Evolutionary conservation across 2,329 filamentous ascomycete genomes (phyloP).

Genomic region (Orbilia javanica): DNA sequence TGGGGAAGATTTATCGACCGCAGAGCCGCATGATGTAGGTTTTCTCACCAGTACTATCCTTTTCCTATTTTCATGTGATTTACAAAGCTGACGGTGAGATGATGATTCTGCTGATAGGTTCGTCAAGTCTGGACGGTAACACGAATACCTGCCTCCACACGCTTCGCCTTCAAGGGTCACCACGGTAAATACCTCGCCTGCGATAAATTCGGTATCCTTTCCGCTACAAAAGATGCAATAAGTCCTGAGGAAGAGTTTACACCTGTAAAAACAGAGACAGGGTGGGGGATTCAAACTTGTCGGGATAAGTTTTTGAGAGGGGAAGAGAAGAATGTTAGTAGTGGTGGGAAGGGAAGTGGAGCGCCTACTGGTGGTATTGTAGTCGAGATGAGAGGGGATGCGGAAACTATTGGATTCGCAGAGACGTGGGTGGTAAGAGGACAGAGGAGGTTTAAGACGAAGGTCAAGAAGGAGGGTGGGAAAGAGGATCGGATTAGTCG

Average conservation of each 20-base stretch:
- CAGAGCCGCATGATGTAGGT: slow-evolving; percentile 90
- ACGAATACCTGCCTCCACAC: slow-evolving; percentile 82
- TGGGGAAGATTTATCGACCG: slow-evolving; percentile 82
- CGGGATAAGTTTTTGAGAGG: slow-evolving; percentile 78
- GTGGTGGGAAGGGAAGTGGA: slow-evolving; percentile 66
- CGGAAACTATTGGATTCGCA: slow-evolving; percentile 61
- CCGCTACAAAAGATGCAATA: slow-evolving; percentile 83
- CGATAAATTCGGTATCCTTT: slow-evolving; percentile 83
- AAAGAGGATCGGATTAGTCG: slow-evolving; percentile 87
- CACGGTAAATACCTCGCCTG: slow-evolving; percentile 90
- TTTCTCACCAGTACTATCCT: neutral
- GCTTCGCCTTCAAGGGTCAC: slow-evolving; percentile 87
- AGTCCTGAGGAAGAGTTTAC: slow-evolving; percentile 76
- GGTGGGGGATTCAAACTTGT: slow-evolving; percentile 71
- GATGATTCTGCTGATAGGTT: slow-evolving; percentile 32
- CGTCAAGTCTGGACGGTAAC: slow-evolving; percentile 92
- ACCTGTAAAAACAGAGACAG: slow-evolving; percentile 59
- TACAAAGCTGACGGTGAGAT: slow-evolving; percentile 5
- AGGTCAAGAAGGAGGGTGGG: slow-evolving; percentile 75
- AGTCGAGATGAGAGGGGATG: slow-evolving; percentile 61
- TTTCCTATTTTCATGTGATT: neutral
- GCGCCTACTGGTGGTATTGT: slow-evolving; percentile 61
- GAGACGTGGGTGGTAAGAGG: slow-evolving; percentile 61
- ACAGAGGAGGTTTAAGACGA: slow-evolving; percentile 62
- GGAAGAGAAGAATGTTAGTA: slow-evolving; percentile 67